phyloP scores from a whole-genome alignment of 2,329 filamentous ascomycete species.

The Paramyrothecium roridum region DNA sequence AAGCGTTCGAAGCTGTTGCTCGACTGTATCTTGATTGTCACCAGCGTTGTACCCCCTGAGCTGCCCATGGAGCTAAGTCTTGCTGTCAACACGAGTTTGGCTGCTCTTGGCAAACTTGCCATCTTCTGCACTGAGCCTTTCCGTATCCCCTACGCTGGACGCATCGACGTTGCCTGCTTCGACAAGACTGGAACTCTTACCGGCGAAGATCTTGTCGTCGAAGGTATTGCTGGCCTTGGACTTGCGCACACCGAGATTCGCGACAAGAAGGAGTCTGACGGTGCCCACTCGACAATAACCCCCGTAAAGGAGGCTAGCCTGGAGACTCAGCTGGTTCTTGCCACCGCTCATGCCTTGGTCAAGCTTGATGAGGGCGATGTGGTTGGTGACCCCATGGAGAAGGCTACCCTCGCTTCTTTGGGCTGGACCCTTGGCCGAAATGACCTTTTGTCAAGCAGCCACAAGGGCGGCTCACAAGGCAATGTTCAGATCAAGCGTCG shows the following conservation, averaged over 20 bases:
- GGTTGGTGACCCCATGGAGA: conserved; percentile 98
- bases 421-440: conserved; percentile 92
- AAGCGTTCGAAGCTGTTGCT: conserved; percentile 96
- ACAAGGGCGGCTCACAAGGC: conserved; percentile 45
- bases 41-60: conserved; percentile 96
- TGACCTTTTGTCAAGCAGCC: conserved; percentile 70
- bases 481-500: conserved; percentile 92
- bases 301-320: conserved; percentile 67
- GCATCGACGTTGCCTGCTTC: conserved; percentile 95
- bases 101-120: conserved; percentile 88
- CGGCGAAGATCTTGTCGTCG: conserved; percentile 93
- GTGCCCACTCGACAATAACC: conserved; percentile 77
- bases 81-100: conserved; percentile 95
- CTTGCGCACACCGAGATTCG: conserved; percentile 66
- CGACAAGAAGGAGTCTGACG: conserved; percentile 67
- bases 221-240: conserved; percentile 88
- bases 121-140: conserved; percentile 99
- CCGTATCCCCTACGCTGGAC: conserved; percentile 92
- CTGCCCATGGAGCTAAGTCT: conserved; percentile 96
- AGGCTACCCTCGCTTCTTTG: conserved; percentile 84
- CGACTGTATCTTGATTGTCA: conserved; percentile 96
- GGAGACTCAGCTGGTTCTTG: conserved; percentile 88
- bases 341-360: conserved; percentile 91
- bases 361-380: conserved; percentile 96
- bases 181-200: conserved; percentile 98